These are phyloP conservation scores for Candida sphagnicola DNA, from an alignment of 805 yeast genomes.

Conservation along the genomic window DNA sequence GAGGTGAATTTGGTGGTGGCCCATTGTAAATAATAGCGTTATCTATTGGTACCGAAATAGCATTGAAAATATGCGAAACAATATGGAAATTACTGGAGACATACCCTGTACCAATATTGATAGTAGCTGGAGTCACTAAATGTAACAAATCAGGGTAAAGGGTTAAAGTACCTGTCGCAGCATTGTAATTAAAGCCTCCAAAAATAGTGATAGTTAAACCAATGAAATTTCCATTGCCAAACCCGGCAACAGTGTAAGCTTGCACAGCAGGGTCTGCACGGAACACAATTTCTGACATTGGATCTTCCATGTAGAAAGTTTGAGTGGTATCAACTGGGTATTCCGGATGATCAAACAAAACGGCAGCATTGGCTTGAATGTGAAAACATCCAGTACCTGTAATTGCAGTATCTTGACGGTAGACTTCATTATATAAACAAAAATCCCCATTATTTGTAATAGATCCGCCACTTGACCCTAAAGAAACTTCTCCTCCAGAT, in stretches of 20 bases:
- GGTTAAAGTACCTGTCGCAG: slow-evolving; percentile 2
- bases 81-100: background rate
- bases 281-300: slow-evolving; percentile 10
- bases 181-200: slow-evolving; percentile 5
- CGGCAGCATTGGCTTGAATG: slow-evolving; percentile 14
- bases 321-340: slow-evolving; percentile 11
- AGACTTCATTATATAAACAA: slow-evolving; percentile 19
- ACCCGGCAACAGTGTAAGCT: slow-evolving; percentile 22
- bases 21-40: slow-evolving; percentile 4
- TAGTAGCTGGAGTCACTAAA: background rate
- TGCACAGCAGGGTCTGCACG: slow-evolving; percentile 15
- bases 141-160: background rate
- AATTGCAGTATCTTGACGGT: slow-evolving; percentile 16
- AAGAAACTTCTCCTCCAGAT: slow-evolving; percentile 8
- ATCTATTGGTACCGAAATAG: background rate
- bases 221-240: slow-evolving; percentile 24
- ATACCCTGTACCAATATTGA: slow-evolving; percentile 3
- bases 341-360: slow-evolving; percentile 13
- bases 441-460: slow-evolving; percentile 17
- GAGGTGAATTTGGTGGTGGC: background rate
- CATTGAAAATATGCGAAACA: background rate
- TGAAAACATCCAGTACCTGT: slow-evolving; percentile 22
- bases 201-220: slow-evolving; percentile 16
- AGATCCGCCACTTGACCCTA: slow-evolving; percentile 11
- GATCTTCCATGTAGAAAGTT: slow-evolving; percentile 13